Base-by-base conservation (phyloP, 495 filamentous ascomycete species). In the Ascobolus immersus region DNA sequence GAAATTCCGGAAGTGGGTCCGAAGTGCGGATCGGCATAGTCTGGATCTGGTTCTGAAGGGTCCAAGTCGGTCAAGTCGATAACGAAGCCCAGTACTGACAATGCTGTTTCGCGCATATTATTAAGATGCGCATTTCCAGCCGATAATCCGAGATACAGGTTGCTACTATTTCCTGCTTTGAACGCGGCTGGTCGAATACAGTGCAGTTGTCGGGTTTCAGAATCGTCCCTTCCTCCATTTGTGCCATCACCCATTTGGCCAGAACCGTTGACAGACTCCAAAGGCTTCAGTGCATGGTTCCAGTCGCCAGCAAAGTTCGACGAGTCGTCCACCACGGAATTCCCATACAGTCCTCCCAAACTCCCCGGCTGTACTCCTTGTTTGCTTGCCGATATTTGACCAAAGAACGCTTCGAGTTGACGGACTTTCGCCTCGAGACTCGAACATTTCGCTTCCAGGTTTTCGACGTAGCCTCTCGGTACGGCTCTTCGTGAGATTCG, bases 401-500 rank as follows among this genome's bases (percentile, higher is more conserved):
- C 28, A 35, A 28, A 28, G 42, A n/a, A n/a, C n/a, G n/a, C n/a
- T n/a, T n/a, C n/a, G n/a, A n/a, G n/a, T n/a, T n/a, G n/a, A n/a
- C n/a, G n/a, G n/a, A n/a, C n/a, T n/a, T 60, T 62, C 14, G 55
- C 53, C 36, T 73, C 65, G 53, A 68, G 57, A 24, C 52, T 56
- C 11, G 39, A 51, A 49, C 60, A 73, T 52, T 62, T 62, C 13
- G 56, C 53, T 36, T 74, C 65, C 9, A 76, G 52, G 37, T 63
- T 55, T 45, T 75, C 68, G 35, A 75, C 53, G 42, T 78, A 73
- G 6, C 80, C 79, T 34, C 81, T 65, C n/a, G 64, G 62, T 19
- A 67, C 68, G 10, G 80, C 75, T 36, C 74, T 69, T 17, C 75
- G 75, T n/a, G 77, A 82, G 41, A 86, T 78, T 19, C 75, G 67